These are phyloP conservation scores for Cryptococcus sp. DNA, from an alignment of 1,284 basidiomycete genomes.

Conservation along the genomic window DNA sequence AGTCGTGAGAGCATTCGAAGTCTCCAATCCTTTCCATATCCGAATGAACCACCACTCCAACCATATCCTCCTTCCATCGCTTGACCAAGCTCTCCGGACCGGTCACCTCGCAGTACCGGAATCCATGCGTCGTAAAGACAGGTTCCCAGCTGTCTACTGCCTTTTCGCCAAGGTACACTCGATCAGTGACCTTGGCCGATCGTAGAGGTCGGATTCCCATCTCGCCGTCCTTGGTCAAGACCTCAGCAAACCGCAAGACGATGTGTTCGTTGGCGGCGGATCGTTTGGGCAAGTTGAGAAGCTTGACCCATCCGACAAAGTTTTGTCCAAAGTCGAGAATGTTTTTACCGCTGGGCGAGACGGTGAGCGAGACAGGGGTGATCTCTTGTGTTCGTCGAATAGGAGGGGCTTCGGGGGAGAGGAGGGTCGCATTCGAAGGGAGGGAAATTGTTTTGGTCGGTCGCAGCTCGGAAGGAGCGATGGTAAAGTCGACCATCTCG, in stretches of 20 bases:
- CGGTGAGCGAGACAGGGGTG: conserved; percentile 19
- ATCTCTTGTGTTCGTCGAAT: conserved; percentile 19
- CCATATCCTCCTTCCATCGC: conserved; percentile 16
- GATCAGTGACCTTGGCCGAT: conserved; percentile 15
- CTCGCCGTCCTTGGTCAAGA: conserved; percentile 28
- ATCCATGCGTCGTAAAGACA: conserved; percentile 26
- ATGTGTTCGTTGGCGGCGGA: conserved; percentile 6
- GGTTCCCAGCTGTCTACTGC: conserved; percentile 14
- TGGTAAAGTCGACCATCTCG: conserved; percentile 19
- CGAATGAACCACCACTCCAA: conserved; percentile 23
- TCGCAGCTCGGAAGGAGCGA: conserved; percentile 7
- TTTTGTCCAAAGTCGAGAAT: conserved; percentile 41
- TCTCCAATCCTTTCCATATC: conserved; percentile 26
- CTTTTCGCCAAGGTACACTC: conserved; percentile 10
- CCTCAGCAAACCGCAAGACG: conserved; percentile 26
- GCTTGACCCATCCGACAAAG: conserved; percentile 32
- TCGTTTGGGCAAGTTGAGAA: conserved; percentile 7
- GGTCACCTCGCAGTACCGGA: conserved; percentile 12
- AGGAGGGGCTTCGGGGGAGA: conserved; percentile 28
- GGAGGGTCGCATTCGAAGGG: conserved; percentile 11
- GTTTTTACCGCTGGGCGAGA: conserved; percentile 25
- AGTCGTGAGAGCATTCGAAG: conserved; percentile 21
- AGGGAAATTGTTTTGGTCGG: conserved; percentile 6
- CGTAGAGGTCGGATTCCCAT: conserved; percentile 26
- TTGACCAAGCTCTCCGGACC: conserved; percentile 1